These are phyloP conservation scores for Epithemia pelagica DNA, from an alignment of 108 stramenopile genomes.

Conservation along the genomic window DNA sequence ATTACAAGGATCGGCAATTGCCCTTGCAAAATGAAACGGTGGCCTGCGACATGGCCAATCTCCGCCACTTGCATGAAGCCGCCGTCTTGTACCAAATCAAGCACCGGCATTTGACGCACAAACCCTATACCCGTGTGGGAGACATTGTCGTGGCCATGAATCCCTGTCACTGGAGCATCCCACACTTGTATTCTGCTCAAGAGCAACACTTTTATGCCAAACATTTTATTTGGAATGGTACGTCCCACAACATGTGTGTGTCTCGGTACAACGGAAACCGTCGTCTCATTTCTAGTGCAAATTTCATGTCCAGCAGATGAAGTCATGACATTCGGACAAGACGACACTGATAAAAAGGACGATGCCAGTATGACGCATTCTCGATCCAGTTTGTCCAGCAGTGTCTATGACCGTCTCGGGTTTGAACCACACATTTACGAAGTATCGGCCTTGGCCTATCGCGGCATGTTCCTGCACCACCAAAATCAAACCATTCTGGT, in stretches of 20 bases:
- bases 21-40: slow-evolving; percentile 49
- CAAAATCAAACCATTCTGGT: slow-evolving; percentile 74
- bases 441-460: slow-evolving; percentile 63
- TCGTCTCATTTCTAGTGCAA: neutral
- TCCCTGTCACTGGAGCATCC: slow-evolving; percentile 71
- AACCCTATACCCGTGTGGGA: slow-evolving; percentile 87
- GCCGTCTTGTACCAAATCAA: slow-evolving; percentile 83
- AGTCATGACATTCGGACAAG: neutral
- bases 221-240: slow-evolving; percentile 36
- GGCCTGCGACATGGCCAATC: slow-evolving; percentile 72
- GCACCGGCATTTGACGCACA: slow-evolving; percentile 46
- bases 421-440: slow-evolving; percentile 78
- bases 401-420: slow-evolving; percentile 27
- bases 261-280: too few species aligned
- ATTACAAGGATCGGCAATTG: slow-evolving; percentile 47
- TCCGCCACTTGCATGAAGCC: slow-evolving; percentile 69
- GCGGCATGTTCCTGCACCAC: slow-evolving; percentile 41
- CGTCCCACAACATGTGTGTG: slow-evolving; percentile 3
- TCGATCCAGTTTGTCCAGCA: neutral
- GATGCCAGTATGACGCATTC: neutral
- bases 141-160: slow-evolving; percentile 91
- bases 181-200: slow-evolving; percentile 35
- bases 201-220: slow-evolving; percentile 45
- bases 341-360: slow-evolving; percentile 5
- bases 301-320: neutral